Evolutionary conservation across 1,284 basidiomycete genomes (phyloP).

Genomic region (Leccinum pachyderme): DNA sequence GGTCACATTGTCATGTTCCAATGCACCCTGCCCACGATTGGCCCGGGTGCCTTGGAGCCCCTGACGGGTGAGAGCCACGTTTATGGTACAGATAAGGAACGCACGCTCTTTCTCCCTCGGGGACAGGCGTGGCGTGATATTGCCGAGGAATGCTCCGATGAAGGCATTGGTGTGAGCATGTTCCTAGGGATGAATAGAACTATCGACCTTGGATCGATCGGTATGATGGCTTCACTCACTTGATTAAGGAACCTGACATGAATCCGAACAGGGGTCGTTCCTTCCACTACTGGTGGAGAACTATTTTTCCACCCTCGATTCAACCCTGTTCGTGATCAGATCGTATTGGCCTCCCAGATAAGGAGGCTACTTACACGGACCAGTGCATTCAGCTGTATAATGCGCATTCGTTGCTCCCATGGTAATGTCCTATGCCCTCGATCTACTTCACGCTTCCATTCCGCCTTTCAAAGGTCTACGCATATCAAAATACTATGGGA

Average conservation of each 20-base stretch:
- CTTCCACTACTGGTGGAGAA: constrained; percentile 88
- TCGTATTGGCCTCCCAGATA: constrained; percentile 72
- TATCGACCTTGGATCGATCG: constrained; percentile 88
- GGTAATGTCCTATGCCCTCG: constrained; percentile 47
- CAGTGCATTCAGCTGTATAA: constrained; percentile 79
- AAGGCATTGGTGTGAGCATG: constrained; percentile 88
- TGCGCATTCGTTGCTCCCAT: constrained; percentile 84
- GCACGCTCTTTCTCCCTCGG: constrained; percentile 73
- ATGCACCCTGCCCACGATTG: constrained; percentile 74
- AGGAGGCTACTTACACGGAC: constrained; percentile 68
- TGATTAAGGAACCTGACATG: constrained; percentile 17
- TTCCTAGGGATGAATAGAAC: constrained; percentile 85
- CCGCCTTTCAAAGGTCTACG: constrained; percentile 56
- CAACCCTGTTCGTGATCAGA: constrained; percentile 67
- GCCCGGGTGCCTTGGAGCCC: constrained; percentile 66
- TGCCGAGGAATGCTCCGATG: constrained; percentile 85
- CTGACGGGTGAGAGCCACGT: constrained; percentile 64
- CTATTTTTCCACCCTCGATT: constrained; percentile 93
- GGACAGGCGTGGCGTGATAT: constrained; percentile 78
- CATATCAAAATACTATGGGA: constrained; percentile 73
- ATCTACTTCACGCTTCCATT: constrained; percentile 8
- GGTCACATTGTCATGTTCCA: constrained; percentile 88
- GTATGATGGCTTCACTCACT: constrained; percentile 36
- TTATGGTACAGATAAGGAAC: constrained; percentile 92
- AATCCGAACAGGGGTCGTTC: constrained; percentile 51